Evolutionary conservation across 2,329 filamentous ascomycete species (phyloP).

Genomic region (Penicillium sp.): DNA sequence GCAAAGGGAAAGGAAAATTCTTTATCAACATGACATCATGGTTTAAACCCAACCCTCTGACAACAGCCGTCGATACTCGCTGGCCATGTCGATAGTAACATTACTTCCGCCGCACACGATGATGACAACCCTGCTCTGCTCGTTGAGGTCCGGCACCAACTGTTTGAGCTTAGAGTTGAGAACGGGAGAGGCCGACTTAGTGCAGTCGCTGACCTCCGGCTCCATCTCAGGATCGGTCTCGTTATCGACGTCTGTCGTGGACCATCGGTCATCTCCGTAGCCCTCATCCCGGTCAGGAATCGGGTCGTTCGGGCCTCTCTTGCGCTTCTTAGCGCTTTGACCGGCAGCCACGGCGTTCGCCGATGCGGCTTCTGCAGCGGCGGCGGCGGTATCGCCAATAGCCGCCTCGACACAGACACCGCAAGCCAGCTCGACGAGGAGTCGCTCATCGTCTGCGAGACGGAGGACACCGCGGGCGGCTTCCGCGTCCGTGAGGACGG

Average conservation of each 20-base stretch:
- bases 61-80: conserved; percentile 58
- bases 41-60: conserved; percentile 43
- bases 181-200: conserved; percentile 14
- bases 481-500: conserved; percentile 73
- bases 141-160: conserved; percentile 65
- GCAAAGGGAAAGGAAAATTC: conserved; percentile 8
- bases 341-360: conserved; percentile 13
- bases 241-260: conserved; percentile 35
- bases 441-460: conserved; percentile 78
- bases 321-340: conserved; percentile 36
- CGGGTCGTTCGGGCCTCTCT: conserved; percentile 25
- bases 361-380: conserved; percentile 15
- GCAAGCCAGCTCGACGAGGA: conserved; percentile 83
- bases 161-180: conserved; percentile 57
- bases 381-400: conserved; percentile 37
- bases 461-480: conserved; percentile 76
- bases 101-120: conserved; percentile 81
- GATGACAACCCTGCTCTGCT: conserved; percentile 74
- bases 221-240: conserved; percentile 30
- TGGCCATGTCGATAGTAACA: conserved; percentile 65
- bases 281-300: conserved; percentile 36
- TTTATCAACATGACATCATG: conserved; percentile 10
- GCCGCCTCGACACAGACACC: conserved; percentile 71
- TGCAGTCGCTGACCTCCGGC: conserved; percentile 16
- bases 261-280: conserved; percentile 42